These are phyloP conservation scores for Candida broadrunensis DNA, from an alignment of 805 yeast genomes.

Conservation along the genomic window DNA sequence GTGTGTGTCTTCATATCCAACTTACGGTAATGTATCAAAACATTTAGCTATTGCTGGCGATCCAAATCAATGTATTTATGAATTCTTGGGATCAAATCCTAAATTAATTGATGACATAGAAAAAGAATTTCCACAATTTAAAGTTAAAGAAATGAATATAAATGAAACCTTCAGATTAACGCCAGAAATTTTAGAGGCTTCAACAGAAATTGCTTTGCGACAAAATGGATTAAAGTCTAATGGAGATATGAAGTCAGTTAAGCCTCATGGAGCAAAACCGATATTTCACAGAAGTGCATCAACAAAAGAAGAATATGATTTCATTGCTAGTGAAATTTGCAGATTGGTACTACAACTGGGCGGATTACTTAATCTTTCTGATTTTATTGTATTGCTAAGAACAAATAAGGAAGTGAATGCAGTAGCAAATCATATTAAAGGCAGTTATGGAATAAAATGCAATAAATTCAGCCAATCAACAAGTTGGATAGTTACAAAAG, in stretches of 20 bases:
- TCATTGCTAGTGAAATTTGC: conserved; percentile 43
- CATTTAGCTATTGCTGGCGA: conserved; percentile 73
- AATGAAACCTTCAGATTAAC: conserved; percentile 60
- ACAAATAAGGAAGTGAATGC: conserved; percentile 49
- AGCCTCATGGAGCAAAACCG: conserved; percentile 20
- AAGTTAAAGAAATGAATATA: conserved; percentile 31
- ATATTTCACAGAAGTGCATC: conserved; percentile 13
- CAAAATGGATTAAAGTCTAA: conserved; percentile 3
- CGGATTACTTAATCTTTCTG: conserved; percentile 40
- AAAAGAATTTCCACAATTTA: conserved; percentile 15
- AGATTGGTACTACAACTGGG: conserved; percentile 39
- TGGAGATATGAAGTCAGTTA: conserved; percentile 11
- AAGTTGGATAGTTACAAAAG: conserved; percentile 47
- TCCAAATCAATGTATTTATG: conserved; percentile 66
- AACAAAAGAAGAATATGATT: conserved; percentile 37
- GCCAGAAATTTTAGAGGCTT: conserved; percentile 50
- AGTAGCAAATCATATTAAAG: conserved; percentile 32
- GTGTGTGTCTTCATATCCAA: conserved; percentile 34
- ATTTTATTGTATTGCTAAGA: conserved; percentile 52
- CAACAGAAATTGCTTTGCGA: conserved; percentile 24
- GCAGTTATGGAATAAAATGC: conserved; percentile 38
- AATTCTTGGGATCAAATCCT: conserved; percentile 55
- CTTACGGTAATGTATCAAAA: conserved; percentile 19
- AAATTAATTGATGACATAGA: conserved; percentile 24
- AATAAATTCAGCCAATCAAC: conserved; percentile 46